phyloP scores from a whole-genome alignment of 2,329 filamentous ascomycete genomes.

The Dothideomycetes sp. region DNA sequence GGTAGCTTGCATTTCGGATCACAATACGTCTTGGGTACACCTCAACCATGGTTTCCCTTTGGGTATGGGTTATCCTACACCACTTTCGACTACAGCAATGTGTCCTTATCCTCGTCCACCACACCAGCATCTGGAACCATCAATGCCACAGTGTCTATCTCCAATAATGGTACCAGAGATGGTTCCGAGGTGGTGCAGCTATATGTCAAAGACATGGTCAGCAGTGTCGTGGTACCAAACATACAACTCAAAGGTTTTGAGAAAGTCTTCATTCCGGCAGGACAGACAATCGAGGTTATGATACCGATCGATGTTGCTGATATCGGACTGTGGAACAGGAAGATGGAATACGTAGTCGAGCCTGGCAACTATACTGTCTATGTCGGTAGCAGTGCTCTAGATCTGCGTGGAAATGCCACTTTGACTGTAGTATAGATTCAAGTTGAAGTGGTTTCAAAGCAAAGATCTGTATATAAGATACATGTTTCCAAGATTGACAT shows the following conservation, averaged over 20 bases:
- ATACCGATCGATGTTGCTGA: conserved; percentile 44
- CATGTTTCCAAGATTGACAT: no score
- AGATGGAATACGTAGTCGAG: conserved; percentile 66
- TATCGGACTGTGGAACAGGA: conserved; percentile 47
- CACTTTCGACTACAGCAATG: conserved; percentile 50
- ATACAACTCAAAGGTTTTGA: conserved; percentile 57
- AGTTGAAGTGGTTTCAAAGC: no score
- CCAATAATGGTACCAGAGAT: conserved; percentile 47
- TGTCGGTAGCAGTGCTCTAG: conserved; percentile 50
- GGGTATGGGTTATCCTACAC: conserved; percentile 60
- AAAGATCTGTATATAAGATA: no score
- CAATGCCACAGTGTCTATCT: conserved; percentile 52
- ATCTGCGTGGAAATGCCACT: conserved; percentile 48
- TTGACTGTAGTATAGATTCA: conserved; percentile 39
- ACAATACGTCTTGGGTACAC: conserved; percentile 54
- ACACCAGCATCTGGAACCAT: conserved; percentile 44
- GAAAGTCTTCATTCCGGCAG: conserved; percentile 53
- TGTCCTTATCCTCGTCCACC: conserved; percentile 42
- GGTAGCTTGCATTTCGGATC: conserved; percentile 56
- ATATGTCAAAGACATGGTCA: conserved; percentile 55
- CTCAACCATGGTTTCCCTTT: conserved; percentile 54
- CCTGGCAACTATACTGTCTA: conserved; percentile 56
- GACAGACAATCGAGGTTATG: conserved; percentile 46
- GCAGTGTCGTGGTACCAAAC: conserved; percentile 56
- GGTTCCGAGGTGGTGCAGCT: conserved; percentile 61